Conservation (phyloP, 129 eudicot genomes). For the Kitagawia praeruptora region DNA sequence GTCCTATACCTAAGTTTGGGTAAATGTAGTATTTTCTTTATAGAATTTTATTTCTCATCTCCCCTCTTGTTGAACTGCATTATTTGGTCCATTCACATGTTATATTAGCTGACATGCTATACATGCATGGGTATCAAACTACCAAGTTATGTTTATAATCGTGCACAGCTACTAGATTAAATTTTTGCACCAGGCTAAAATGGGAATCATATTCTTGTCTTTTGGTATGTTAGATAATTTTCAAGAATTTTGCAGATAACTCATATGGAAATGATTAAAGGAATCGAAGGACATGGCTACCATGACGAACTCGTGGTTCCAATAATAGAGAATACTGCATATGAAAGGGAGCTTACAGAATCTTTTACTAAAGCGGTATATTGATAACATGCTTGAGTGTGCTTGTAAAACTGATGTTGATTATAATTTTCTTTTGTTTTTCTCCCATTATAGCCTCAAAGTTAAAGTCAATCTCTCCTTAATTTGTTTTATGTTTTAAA, state of each 20-base stretch:
- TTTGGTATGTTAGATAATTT: neutral
- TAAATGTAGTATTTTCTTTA: neutral
- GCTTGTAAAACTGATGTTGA: neutral
- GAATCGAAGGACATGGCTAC: slow-evolving; percentile 53
- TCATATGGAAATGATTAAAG: slow-evolving; percentile 69
- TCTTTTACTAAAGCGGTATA: slow-evolving; percentile 54
- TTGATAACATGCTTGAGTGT: neutral
- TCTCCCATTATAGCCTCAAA: neutral
- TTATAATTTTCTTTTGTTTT: neutral
- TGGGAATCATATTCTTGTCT: neutral
- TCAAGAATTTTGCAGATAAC: slow-evolving; percentile 30
- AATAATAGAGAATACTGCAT: slow-evolving; percentile 32
- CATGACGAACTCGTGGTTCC: slow-evolving; percentile 39
- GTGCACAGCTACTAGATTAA: neutral
- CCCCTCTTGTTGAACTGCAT: neutral
- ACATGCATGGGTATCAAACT: neutral
- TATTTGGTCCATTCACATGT: neutral
- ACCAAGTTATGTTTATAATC: neutral
- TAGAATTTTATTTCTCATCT: neutral
- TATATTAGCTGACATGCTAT: neutral
- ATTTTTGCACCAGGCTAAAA: neutral
- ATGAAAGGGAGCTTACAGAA: slow-evolving; percentile 51
- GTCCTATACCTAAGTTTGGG: neutral
- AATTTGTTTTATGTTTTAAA: neutral
- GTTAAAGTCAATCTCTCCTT: neutral